Evolutionary conservation across 2,329 filamentous ascomycete species (phyloP), one percentile per base, ranked within the genome.

Genomic region (Tolypocladium sp.): DNA sequence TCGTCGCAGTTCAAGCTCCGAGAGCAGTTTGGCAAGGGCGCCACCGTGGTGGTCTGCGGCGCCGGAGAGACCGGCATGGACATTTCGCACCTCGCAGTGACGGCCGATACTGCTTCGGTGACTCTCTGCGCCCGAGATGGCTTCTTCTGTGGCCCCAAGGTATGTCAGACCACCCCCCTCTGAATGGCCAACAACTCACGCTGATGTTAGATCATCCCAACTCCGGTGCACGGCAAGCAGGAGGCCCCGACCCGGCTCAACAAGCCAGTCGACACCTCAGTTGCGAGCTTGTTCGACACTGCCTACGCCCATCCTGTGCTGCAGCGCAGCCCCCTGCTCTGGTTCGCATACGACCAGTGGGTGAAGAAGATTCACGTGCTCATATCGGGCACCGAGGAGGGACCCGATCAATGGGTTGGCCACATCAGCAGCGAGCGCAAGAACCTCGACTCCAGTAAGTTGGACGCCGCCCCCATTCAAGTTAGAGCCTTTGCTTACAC

Each of bases 261-360:
- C 53, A 78, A 79, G 44, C 78, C 79, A 0, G 72, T 79, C 17
- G 79, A 82, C 61, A 73, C 75, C 3, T 74, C 75, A 1, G 70
- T 76, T 1, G 78, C 77, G 12, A 79, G 77, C 58, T 65, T 82
- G 6, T 81, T 82, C 60, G 79, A 82, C 61, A 81, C 79, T 0
- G 77, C 77, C 5, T 82, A 82, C 58, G 74, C 77, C 6, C 79
- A 80, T n/a, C 75, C 76, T 0, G 59, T 74, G 4, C 67, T 82
- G 0, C 75, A 78, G 59, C 71, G 71, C n/a, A 75, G 74, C 17
- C 68, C 63, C 1, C 60, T 77, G 3, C 70, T 76, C 6, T 81
- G 79, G 79, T 63, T 63, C 1, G 76, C 76, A 57, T 82, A 82
- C 60, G 75, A 81, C 57, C 63, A 65, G 30, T 80, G 77, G 65